Evolutionary conservation across 2,329 filamentous ascomycete genomes (phyloP), one percentile per base, ranked within the genome.

Genomic region (Capronia epimyces): DNA sequence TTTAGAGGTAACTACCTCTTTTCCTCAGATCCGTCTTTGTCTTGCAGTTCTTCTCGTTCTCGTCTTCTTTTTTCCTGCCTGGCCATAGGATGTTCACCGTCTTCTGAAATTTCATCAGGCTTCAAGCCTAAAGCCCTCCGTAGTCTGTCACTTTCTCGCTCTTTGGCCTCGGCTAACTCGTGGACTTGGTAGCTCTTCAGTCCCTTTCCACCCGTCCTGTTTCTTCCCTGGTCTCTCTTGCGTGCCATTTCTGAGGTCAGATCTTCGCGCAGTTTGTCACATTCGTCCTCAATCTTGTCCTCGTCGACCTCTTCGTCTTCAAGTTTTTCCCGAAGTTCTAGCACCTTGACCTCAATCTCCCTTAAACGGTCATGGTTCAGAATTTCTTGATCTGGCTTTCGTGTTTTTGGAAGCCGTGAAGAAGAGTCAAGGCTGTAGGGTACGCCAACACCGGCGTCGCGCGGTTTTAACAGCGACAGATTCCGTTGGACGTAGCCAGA

Each of bases 401-500:
- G 82, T 58, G 81, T 82, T 56, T 81, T 82, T 31, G 69, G 68
- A 25, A 63, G 64, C 2, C 61, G 60, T 3, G 60, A 63, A 3
- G 63, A 59, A 2, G 58, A 49, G 18, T 55, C 52, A 6, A 57
- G 56, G 22, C 64, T 52, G 69, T 95, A 95, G 0, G 89, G 90
- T 15, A 83, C 83, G 52, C 75, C 78, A 63, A 82, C 80, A 43
- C 68, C 70, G 21, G 65, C 56, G 72, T 95, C 89, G 71, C 91
- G 89, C 24, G 87, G 89, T 66, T 80, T 83, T 62, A 96, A 82
- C 66, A 91, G 84, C 15, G 93, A 93, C 29, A 89, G 82, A 74
- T 97, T 98, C 69, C 89, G 88, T 72, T 97, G 91, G 50, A 98
- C 91, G 68, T 97, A 97, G 66, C 93, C 93, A 1, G 91, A 97